These are phyloP conservation scores for Citrus cavaleriei DNA, from an alignment of 345 rosid genomes.

Conservation along the genomic window DNA sequence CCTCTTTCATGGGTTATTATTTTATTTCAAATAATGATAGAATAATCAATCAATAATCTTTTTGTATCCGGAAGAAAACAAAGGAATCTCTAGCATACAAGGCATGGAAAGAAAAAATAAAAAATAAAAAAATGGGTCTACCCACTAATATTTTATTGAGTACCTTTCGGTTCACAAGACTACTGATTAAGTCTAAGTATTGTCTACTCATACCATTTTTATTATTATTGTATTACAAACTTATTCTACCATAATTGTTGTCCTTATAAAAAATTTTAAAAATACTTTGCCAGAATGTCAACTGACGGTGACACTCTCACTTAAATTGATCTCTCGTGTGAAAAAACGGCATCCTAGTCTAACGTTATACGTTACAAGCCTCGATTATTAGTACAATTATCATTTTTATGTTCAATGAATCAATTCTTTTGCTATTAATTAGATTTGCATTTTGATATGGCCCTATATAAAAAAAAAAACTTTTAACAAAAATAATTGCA, in stretches of 20 bases:
- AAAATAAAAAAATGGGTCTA: background rate
- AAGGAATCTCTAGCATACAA: background rate
- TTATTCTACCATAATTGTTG: background rate
- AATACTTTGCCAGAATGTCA: background rate
- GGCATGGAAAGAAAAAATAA: background rate
- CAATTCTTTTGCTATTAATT: too few species aligned
- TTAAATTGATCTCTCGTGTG: background rate
- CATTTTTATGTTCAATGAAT: too few species aligned
- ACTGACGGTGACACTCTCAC: background rate
- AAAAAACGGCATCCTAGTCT: background rate
- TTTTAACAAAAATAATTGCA: too few species aligned
- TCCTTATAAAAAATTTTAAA: background rate
- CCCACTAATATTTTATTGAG: slow-evolving; percentile 6
- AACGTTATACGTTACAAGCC: background rate
- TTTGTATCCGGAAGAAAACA: background rate
- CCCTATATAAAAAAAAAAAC: too few species aligned
- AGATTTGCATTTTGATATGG: too few species aligned
- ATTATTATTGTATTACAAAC: background rate
- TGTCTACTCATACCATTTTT: background rate
- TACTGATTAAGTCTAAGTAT: background rate
- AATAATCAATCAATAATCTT: too few species aligned
- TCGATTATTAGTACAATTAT: too few species aligned
- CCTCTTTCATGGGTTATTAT: too few species aligned
- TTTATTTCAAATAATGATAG: too few species aligned
- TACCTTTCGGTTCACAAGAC: slow-evolving; percentile 21